A percentile compares a stretch with the other conserved stretches of the same genome.
Conservation (phyloP, 2,329 filamentous ascomycete genomes). For the Aspergillus sp. region DNA sequence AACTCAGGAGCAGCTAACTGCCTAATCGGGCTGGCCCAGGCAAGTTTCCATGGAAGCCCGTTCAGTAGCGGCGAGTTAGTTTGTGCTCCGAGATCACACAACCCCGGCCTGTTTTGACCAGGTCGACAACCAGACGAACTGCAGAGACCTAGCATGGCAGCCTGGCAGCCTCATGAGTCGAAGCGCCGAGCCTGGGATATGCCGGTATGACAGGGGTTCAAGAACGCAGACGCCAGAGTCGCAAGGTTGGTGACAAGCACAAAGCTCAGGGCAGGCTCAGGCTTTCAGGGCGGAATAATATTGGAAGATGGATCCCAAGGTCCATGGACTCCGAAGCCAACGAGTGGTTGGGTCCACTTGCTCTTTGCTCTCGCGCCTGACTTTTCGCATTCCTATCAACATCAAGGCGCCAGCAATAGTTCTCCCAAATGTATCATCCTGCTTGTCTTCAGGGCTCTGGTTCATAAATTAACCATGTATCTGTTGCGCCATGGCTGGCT, state of each 20-base stretch:
- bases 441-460: no score
- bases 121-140: not conserved
- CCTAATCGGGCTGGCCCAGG: not conserved
- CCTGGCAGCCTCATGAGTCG: no score
- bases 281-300: not conserved
- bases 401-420: not conserved
- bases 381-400: not conserved
- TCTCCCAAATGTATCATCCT: no score
- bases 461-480: no score
- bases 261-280: not conserved
- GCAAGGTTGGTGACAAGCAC: not conserved
- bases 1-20: not conserved
- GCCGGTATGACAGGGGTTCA: not conserved
- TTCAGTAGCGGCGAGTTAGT: not conserved
- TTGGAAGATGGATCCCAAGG: not conserved
- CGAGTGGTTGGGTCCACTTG: slow-evolving; percentile 12
- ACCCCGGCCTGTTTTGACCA: not conserved
- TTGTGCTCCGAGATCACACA: not conserved
- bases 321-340: slow-evolving; percentile 5
- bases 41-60: not conserved
- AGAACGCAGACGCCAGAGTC: slow-evolving; percentile 3
- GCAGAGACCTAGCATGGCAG: no score
- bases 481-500: no score
- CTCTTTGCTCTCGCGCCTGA: no score
- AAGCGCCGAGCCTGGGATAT: not conserved